Base-by-base conservation (phyloP, 805 yeast genomes). In the Torulaspora maleeae region DNA sequence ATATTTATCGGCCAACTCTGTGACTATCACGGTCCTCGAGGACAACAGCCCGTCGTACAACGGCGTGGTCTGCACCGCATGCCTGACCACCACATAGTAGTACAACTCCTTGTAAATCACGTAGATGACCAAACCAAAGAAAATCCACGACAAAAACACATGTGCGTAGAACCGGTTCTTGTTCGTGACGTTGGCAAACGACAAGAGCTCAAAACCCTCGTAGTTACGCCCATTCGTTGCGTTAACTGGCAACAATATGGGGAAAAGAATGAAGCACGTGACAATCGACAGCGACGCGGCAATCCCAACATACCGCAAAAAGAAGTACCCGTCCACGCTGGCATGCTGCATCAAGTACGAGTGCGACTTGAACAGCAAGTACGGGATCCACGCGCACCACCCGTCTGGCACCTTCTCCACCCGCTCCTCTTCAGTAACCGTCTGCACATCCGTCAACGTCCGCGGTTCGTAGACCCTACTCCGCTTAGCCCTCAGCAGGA, bases 391-490 rank as follows among this genome's bases (percentile, higher is more conserved):
- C 7, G 73, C 62, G 45, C 78, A 63, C 1, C 79, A 78, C 17
- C 89, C 91, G 15, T 64, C 59, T 4, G 86, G 81, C 15, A 86
- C 72, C 3, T 84, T 81, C 3, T 76, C 80, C 0, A 95, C 89
- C 44, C 76, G 67, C 52, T 77, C 74, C 9, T 74, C 75, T 29
- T 71, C 77, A 4, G 56, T 56, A 3, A 60, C 43, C 0, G 68
- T 61, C 20, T 54, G 44, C 8, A 70, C 49, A 20, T 64, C 67
- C 69, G 48, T 48, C 24, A 79, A 67, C 0, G 86, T 71, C 56
- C 91, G 82, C 16, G 96, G 96, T 52, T 88, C 83, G 63, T 93
- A 91, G 27, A 88, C 83, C 42, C 89, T 72, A 56, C 74, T 78
- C 63, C 82, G 75, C 53, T 70, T 76, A 38, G 82, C 74, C 53